Evolutionary conservation across 176 grass and related monocot species (phyloP).

Genomic region (Oryza nivara): DNA sequence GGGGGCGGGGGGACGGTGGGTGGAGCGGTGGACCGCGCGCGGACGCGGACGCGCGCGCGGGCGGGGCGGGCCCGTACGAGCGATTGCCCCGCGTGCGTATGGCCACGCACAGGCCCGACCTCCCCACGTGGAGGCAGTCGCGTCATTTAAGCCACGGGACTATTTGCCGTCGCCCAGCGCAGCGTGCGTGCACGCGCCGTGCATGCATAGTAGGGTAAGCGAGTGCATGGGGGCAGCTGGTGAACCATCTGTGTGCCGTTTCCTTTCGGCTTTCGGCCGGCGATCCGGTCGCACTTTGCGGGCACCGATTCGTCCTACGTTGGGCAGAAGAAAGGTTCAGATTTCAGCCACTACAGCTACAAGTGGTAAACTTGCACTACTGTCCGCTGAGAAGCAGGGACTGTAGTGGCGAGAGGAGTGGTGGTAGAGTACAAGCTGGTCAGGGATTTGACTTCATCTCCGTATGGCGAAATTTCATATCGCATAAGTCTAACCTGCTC

Average conservation of each 20-base stretch:
- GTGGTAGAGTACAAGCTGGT: not conserved
- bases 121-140: constrained; percentile 42
- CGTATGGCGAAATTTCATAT: not conserved
- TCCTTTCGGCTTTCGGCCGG: not conserved
- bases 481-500: constrained; percentile 7
- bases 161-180: not conserved
- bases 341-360: not conserved
- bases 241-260: not conserved
- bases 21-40: not conserved
- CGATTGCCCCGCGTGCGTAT: constrained; percentile 17
- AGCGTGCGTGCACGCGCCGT: not conserved
- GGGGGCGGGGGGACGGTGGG: not conserved
- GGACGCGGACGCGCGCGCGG: too few species aligned
- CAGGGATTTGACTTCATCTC: not conserved
- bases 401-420: not conserved
- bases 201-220: constrained; percentile 7
- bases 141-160: constrained; percentile 3
- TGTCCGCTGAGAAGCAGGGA: not conserved
- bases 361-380: not conserved
- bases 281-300: not conserved
- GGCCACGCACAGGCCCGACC: constrained; percentile 29
- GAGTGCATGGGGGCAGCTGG: not conserved
- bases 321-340: not conserved
- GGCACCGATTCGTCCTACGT: not conserved
- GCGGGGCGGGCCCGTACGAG: not conserved